phyloP scores from a whole-genome alignment of 768 basidiomycete species.

The Collybiopsis luxurians region DNA sequence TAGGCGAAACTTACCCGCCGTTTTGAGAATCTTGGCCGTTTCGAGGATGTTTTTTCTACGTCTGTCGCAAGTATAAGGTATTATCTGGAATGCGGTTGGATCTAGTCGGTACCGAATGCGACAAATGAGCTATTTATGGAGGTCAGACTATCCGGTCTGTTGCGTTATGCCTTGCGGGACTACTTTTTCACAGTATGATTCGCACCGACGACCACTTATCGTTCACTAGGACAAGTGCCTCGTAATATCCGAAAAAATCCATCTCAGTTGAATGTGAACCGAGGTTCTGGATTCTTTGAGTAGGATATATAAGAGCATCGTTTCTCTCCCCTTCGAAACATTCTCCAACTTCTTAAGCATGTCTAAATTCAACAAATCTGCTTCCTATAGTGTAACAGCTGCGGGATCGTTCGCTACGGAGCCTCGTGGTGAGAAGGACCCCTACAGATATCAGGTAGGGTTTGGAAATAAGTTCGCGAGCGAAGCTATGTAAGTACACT shows the following conservation, averaged over 20 bases:
- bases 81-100: too few species aligned
- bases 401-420: conserved; percentile 32
- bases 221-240: too few species aligned
- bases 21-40: background rate
- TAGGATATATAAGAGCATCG: background rate
- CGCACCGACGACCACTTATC: background rate
- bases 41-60: too few species aligned
- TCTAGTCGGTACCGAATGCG: background rate
- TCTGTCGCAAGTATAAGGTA: too few species aligned
- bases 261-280: background rate
- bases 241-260: too few species aligned
- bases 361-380: background rate
- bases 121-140: background rate
- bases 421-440: conserved; percentile 39
- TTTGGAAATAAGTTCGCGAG: conserved; percentile 57
- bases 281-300: background rate
- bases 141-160: background rate
- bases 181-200: background rate
- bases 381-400: conserved; percentile 32
- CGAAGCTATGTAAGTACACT: conserved; percentile 46
- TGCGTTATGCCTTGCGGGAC: background rate
- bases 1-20: background rate
- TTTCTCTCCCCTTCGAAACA: background rate
- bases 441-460: conserved; percentile 56
- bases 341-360: background rate